Percentiles rank a stretch among this genome's conserved stretches.
Evolutionary conservation across 179 eudicot genomes (phyloP).

Genomic region (Silene vulgaris): DNA sequence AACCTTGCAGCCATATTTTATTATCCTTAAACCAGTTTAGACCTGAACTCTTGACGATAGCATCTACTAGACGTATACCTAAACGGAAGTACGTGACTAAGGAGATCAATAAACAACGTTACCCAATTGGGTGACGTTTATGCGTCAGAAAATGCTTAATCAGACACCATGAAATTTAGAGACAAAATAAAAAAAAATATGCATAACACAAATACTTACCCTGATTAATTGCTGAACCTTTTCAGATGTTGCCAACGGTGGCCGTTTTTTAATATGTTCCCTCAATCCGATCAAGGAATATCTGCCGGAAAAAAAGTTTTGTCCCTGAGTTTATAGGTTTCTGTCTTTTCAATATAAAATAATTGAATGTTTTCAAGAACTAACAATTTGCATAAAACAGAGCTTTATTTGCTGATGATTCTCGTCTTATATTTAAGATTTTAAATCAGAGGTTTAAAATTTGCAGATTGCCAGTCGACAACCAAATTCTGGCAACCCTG

Average conservation of each 20-base stretch:
- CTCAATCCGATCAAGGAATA: conserved; percentile 74
- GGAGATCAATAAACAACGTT: neutral
- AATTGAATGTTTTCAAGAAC: neutral
- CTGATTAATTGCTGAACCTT: conserved; percentile 92
- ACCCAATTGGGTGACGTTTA: neutral
- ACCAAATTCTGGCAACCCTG: neutral
- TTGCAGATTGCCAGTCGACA: neutral
- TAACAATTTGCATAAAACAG: neutral
- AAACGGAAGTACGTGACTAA: neutral
- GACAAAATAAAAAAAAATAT: neutral
- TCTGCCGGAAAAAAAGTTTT: conserved; percentile 35
- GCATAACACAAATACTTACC: conserved; percentile 36
- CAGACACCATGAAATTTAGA: neutral
- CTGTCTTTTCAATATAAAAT: neutral
- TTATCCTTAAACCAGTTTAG: neutral
- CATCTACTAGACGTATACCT: neutral
- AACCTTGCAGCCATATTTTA: neutral
- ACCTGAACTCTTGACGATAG: neutral
- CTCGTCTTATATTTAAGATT: neutral
- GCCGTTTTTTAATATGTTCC: conserved; percentile 97
- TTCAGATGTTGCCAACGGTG: conserved; percentile 90
- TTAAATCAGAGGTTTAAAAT: neutral
- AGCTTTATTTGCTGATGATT: neutral
- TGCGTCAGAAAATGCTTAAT: neutral
- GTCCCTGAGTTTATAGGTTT: neutral